Evolutionary conservation across 2,329 filamentous ascomycete species (phyloP).

Genomic region (Fusarium coicis): DNA sequence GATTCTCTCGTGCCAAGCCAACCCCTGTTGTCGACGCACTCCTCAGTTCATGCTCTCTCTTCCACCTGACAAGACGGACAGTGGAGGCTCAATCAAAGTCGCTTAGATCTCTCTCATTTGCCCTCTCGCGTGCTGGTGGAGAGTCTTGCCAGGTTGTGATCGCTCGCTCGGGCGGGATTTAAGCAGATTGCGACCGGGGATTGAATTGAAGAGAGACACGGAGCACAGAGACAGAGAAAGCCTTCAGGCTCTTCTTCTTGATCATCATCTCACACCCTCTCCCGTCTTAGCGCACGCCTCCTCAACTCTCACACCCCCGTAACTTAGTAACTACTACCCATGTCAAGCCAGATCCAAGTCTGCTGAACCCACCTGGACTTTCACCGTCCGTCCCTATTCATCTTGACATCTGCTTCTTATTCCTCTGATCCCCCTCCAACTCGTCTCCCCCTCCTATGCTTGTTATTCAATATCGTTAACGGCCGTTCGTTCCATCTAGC

Average conservation of each 20-base stretch:
- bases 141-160: constrained; percentile 36
- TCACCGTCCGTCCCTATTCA: constrained; percentile 39
- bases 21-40: constrained; percentile 33
- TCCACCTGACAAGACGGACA: constrained; percentile 4
- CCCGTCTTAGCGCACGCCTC: constrained; percentile 3
- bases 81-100: constrained; percentile 25
- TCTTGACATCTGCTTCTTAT: constrained; percentile 33
- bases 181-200: constrained; percentile 43
- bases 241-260: background rate
- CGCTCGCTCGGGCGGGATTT: constrained; percentile 37
- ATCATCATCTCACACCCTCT: constrained; percentile 1
- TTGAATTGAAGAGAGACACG: background rate
- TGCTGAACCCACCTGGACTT: constrained; percentile 31
- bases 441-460: constrained; percentile 5
- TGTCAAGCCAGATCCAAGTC: constrained; percentile 34
- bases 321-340: constrained; percentile 7
- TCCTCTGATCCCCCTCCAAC: constrained; percentile 22
- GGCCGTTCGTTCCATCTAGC: constrained; percentile 6
- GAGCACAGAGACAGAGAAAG: background rate
- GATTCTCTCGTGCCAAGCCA: constrained; percentile 7
- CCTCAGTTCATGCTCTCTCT: constrained; percentile 30
- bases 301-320: background rate
- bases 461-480: constrained; percentile 9
- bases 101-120: constrained; percentile 45
- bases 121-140: constrained; percentile 42